Conservation (phyloP, 345 rosid species). For the Salix caprea region DNA sequence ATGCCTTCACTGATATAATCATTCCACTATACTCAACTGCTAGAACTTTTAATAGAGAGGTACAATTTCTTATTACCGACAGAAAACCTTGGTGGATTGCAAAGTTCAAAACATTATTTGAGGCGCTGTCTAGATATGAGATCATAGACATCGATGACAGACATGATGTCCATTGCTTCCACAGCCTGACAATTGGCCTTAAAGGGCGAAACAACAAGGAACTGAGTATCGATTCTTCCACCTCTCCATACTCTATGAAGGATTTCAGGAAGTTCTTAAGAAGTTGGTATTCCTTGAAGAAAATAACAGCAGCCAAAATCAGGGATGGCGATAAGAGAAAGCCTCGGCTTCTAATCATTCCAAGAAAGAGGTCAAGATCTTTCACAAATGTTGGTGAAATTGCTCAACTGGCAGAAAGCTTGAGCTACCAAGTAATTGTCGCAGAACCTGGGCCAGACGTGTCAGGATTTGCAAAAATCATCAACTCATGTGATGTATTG, state of each 20-base stretch:
- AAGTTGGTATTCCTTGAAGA: slow-evolving; percentile 44
- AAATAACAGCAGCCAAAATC: slow-evolving; percentile 24
- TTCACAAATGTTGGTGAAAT: slow-evolving; percentile 46
- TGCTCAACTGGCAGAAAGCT: slow-evolving; percentile 31
- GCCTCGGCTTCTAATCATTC: slow-evolving; percentile 56
- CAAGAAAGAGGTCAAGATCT: slow-evolving; percentile 53
- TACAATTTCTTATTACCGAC: slow-evolving; percentile 59
- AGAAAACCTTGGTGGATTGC: slow-evolving; percentile 37
- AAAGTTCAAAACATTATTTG: slow-evolving; percentile 43
- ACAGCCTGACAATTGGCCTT: slow-evolving; percentile 50
- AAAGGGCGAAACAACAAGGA: slow-evolving; percentile 43
- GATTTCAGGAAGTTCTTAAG: slow-evolving; percentile 55
- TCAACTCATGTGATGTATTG: slow-evolving; percentile 76
- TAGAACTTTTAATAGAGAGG: slow-evolving; percentile 47
- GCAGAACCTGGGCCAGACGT: slow-evolving; percentile 50
- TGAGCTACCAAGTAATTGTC: slow-evolving; percentile 50
- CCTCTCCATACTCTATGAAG: slow-evolving; percentile 43
- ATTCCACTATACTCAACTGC: slow-evolving; percentile 60
- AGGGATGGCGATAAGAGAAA: slow-evolving; percentile 6
- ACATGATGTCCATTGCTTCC: slow-evolving; percentile 52
- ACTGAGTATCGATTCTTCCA: slow-evolving; percentile 54
- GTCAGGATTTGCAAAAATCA: slow-evolving; percentile 35
- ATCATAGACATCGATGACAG: slow-evolving; percentile 50
- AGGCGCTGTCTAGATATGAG: slow-evolving; percentile 45
- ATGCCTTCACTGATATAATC: slow-evolving; percentile 70